These are phyloP conservation scores for Acacia acuminata DNA, from an alignment of 306 rosid genomes.

Conservation along the genomic window DNA sequence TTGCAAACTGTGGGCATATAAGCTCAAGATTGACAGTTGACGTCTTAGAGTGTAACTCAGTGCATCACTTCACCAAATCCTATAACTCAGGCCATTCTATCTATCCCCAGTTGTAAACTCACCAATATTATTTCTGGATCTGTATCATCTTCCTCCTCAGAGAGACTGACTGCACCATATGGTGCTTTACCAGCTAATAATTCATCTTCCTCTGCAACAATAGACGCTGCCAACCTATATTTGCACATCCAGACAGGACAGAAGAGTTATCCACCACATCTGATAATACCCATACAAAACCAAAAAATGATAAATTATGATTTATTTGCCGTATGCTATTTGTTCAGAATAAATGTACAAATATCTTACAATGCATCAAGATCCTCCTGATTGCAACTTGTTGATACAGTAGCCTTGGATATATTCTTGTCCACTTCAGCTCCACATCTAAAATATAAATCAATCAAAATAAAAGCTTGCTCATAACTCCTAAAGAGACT, in stretches of 20 bases:
- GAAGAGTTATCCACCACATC: conserved; percentile 23
- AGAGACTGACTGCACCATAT: conserved; percentile 38
- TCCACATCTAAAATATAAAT: conserved; percentile 48
- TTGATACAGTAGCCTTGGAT: conserved; percentile 10
- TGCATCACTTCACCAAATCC: not conserved
- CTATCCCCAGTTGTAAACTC: conserved; percentile 27
- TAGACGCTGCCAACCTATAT: conserved; percentile 91
- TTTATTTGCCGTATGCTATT: conserved; percentile 5
- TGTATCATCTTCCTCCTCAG: conserved; percentile 49
- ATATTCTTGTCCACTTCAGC: conserved; percentile 42
- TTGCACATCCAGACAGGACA: conserved; percentile 36
- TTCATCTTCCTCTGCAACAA: conserved; percentile 68
- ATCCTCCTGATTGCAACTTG: conserved; percentile 56
- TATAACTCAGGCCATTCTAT: conserved; percentile 2
- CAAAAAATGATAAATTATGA: not conserved
- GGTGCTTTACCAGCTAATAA: conserved; percentile 37
- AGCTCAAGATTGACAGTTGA: not conserved
- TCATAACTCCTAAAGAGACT: conserved; percentile 15
- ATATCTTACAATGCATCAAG: conserved; percentile 76
- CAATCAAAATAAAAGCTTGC: conserved; percentile 9
- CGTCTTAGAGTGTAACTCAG: not conserved
- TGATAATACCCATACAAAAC: conserved; percentile 1
- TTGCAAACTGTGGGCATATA: not conserved
- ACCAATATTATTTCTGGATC: conserved; percentile 78
- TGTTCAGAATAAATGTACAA: conserved; percentile 26